Conservation (phyloP, 208 protist species). For the Balamuthia mandrillaris region DNA sequence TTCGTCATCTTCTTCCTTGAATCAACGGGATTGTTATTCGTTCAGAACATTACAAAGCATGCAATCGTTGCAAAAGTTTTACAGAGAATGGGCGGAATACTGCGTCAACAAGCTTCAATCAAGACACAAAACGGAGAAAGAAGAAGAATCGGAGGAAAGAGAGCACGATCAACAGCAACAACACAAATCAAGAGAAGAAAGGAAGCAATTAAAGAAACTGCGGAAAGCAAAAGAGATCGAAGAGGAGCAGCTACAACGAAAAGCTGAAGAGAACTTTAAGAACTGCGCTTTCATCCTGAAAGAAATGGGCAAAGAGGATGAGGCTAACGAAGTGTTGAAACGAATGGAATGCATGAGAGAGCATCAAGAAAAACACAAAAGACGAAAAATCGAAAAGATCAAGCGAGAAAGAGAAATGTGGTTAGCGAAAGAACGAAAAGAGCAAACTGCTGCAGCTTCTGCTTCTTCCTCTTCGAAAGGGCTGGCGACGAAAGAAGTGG, state of each 20-base stretch:
- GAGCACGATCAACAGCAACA: neutral
- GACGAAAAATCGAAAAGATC: no score
- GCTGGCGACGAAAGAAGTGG: no score
- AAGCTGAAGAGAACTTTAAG: conserved; percentile 29
- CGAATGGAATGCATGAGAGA: no score
- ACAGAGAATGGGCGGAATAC: conserved; percentile 22
- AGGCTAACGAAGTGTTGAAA: neutral
- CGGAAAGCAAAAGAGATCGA: no score
- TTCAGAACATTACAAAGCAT: neutral
- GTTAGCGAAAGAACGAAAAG: no score
- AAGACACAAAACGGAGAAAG: neutral
- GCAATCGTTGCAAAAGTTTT: conserved; percentile 15
- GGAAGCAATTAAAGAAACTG: no score
- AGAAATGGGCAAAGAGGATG: conserved; percentile 6
- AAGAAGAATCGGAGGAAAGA: neutral
- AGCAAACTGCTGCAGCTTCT: no score
- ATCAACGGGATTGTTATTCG: neutral
- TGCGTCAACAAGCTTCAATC: neutral
- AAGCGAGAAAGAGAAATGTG: no score
- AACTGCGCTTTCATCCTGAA: neutral
- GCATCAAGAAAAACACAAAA: no score
- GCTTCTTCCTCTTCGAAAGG: no score
- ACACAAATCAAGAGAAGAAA: neutral
- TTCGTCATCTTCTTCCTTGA: neutral
- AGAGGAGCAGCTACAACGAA: no score